Conservation (phyloP, 2,329 filamentous ascomycete species). For the Claviceps digitariae region DNA sequence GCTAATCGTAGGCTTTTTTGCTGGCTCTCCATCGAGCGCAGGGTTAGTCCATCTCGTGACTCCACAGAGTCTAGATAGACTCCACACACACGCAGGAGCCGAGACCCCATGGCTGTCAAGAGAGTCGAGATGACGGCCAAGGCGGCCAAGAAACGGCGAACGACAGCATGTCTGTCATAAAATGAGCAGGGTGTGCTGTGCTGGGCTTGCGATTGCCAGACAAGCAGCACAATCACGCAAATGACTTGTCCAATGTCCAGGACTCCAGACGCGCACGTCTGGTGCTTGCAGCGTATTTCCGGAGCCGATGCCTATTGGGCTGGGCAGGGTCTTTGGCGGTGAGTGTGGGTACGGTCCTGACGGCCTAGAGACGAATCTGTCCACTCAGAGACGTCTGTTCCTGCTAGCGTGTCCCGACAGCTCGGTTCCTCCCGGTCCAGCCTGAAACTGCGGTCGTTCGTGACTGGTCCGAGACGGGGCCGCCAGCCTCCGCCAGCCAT, state of each 20-base stretch:
- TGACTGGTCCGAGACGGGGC: slow-evolving; percentile 16
- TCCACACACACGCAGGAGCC: no score
- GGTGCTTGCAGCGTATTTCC: slow-evolving; percentile 8
- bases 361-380: neutral
- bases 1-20: no score
- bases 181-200: neutral
- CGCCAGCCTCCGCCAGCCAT: slow-evolving; percentile 6
- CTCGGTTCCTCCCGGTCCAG: slow-evolving; percentile 19
- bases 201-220: neutral
- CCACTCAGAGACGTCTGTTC: slow-evolving; percentile 14
- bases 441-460: slow-evolving; percentile 3
- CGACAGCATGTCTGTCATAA: neutral
- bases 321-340: slow-evolving; percentile 1
- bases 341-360: neutral
- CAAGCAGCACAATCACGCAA: neutral
- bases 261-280: slow-evolving; percentile 12
- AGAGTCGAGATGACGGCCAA: no score
- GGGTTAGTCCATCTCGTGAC: no score
- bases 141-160: neutral
- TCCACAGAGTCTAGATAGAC: no score
- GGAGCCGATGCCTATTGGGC: slow-evolving; percentile 16
- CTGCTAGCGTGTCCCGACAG: slow-evolving; percentile 23
- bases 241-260: no score
- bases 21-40: no score
- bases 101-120: no score